Base-by-base conservation (phyloP, 2,329 filamentous ascomycete genomes). In the Teratosphaeria pseudoeucalypti region DNA sequence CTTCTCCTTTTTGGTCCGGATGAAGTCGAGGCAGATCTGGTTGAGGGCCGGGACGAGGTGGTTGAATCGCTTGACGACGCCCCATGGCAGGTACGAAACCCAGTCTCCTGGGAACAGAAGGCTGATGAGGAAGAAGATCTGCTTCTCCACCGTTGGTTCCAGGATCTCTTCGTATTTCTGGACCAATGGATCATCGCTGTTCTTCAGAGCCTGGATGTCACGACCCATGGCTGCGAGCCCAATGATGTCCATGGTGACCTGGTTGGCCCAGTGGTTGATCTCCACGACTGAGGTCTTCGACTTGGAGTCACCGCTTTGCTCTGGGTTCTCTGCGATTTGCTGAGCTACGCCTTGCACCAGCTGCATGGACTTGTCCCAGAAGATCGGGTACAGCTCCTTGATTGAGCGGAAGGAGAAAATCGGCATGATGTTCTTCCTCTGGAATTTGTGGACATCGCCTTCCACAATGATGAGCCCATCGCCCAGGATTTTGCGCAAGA, bases 361-460 rank as follows among this genome's bases (percentile, higher is more conserved):
- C 19, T 57, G 23, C 7, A 43, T 34, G 0, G 86, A 82, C 74
- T 95, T 95, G 23, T 75, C 68, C 90, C 90, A 96, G 73, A 96
- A 95, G 6, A 88, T 76, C 0, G 90, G 87, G 67, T 95, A 94
- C 14, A 96, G 76, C 61, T 92, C 82, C 70, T 94, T 95, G 71
- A 95, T 79, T 67, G 95, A 89, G 26, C 90, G 83, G 69, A 90
- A 95, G n/a, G 85, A 81, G 72, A 96, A 96, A 1, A 90, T 89
- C 0, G 90, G 90, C 76, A 87, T 84, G 19, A 95, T 81, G 60
- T 87, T 85, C 71, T 88, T 91, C 54, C 92, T 82, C 61, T 82
- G 77, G 56, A 76, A 76, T 61, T 74, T 76, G 65, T 83, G 81
- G 29, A 75, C 75, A 4, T 77, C 74, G 2, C 79, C 79, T 63